phyloP scores from a whole-genome alignment of 805 yeast genomes.

The Pichia ethanolica region DNA sequence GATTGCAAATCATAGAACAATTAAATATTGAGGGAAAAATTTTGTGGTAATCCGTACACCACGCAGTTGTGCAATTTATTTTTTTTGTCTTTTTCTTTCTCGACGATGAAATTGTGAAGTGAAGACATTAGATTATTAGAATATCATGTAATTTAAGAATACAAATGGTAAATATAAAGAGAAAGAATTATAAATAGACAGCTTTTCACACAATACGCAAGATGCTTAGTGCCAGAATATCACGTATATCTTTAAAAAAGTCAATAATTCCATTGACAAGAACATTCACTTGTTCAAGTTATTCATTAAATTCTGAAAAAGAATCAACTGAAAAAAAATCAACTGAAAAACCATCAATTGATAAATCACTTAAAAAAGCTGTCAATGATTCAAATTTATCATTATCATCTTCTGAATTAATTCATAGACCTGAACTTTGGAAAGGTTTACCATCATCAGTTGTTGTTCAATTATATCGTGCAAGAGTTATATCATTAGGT shows the following conservation, averaged over 20 bases:
- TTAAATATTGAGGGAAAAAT: too few species aligned
- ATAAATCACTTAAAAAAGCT: constrained; percentile 10
- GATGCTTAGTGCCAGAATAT: background rate
- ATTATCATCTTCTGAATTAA: constrained; percentile 17
- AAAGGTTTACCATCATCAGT: constrained; percentile 56
- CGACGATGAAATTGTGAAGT: too few species aligned
- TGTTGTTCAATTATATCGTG: constrained; percentile 52
- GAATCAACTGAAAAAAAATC: background rate
- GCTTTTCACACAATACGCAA: background rate
- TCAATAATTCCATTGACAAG: background rate
- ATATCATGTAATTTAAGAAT: too few species aligned
- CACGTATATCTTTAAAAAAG: background rate
- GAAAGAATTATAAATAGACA: background rate
- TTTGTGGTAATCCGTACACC: too few species aligned
- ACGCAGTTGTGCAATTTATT: too few species aligned
- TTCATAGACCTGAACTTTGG: constrained; percentile 65
- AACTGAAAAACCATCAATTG: constrained; percentile 2
- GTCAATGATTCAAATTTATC: constrained; percentile 9
- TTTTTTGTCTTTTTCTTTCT: too few species aligned
- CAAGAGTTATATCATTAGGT: constrained; percentile 48
- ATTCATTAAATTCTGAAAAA: background rate
- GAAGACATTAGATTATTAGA: too few species aligned
- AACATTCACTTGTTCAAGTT: background rate
- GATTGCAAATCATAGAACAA: too few species aligned
- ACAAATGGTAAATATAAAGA: background rate